A percentile compares a stretch with the other conserved stretches of the same genome.
Conservation (phyloP, 768 basidiomycete species). For the Naematelia encephala region DNA sequence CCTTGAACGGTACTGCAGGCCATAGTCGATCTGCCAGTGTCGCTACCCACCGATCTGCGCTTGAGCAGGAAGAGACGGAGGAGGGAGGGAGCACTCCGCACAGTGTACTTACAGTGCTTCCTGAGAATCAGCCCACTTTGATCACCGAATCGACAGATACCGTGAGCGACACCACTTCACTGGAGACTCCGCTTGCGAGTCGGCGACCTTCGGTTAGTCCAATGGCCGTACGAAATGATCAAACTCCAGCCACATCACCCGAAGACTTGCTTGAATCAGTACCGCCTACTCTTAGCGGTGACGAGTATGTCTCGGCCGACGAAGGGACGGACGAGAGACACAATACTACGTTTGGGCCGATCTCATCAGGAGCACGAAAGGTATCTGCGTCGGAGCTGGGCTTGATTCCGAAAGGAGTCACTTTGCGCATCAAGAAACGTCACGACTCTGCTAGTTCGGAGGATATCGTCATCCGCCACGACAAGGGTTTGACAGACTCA, state of each 20-base stretch:
- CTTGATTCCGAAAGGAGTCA: neutral
- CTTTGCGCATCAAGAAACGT: neutral
- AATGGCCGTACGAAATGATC: too few species aligned
- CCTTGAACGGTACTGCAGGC: slow-evolving; percentile 3
- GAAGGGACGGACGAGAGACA: neutral
- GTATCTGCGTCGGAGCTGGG: neutral
- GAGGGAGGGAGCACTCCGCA: neutral
- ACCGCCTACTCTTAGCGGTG: too few species aligned
- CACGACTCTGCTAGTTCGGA: neutral
- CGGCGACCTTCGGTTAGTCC: neutral
- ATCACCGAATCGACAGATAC: neutral
- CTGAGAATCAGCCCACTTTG: neutral
- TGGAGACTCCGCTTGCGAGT: neutral
- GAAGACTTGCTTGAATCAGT: too few species aligned
- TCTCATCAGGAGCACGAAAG: neutral
- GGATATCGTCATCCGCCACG: neutral
- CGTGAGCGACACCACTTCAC: too few species aligned
- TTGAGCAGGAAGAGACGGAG: neutral
- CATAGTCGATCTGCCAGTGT: neutral
- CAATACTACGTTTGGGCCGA: neutral
- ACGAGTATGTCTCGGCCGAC: too few species aligned
- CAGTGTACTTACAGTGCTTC: neutral
- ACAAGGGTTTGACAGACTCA: neutral
- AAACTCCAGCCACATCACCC: too few species aligned
- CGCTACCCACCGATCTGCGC: neutral